Conservation (phyloP, 371 early-diverging fungal species). For the Actinomucor elegans region DNA sequence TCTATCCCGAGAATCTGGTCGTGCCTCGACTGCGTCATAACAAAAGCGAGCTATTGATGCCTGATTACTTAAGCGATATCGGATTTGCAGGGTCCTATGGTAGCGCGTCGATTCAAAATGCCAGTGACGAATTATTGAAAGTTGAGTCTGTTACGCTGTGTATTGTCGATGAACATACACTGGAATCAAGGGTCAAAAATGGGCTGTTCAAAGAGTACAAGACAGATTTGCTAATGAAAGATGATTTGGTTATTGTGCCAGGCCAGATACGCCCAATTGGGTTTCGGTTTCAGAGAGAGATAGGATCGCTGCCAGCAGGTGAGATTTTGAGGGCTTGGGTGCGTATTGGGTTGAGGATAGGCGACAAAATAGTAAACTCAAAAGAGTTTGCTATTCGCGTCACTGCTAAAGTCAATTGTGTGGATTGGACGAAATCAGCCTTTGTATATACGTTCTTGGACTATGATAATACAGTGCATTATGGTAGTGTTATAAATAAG, state of each 20-base stretch:
- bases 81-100: conserved; percentile 24
- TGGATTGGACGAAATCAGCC: conserved; percentile 14
- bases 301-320: conserved; percentile 8
- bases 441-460: conserved; percentile 57
- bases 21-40: background rate
- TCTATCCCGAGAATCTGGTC: conserved; percentile 13
- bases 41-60: conserved; percentile 16
- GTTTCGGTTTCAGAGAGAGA: conserved; percentile 15
- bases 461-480: conserved; percentile 65
- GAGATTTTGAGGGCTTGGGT: conserved; percentile 10
- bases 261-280: conserved; percentile 20
- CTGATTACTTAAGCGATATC: conserved; percentile 17
- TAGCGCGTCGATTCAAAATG: conserved; percentile 21
- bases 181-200: background rate
- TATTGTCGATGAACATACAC: conserved; percentile 10
- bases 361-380: background rate
- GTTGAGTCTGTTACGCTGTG: conserved; percentile 14
- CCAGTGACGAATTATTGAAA: conserved; percentile 3
- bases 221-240: conserved; percentile 1
- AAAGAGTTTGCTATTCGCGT: conserved; percentile 12
- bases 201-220: conserved; percentile 15
- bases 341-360: conserved; percentile 3
- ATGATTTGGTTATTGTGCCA: background rate
- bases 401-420: conserved; percentile 3
- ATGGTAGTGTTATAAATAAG: conserved; percentile 31